phyloP scores from a whole-genome alignment of 345 rosid species.

The Trapa incisa region DNA sequence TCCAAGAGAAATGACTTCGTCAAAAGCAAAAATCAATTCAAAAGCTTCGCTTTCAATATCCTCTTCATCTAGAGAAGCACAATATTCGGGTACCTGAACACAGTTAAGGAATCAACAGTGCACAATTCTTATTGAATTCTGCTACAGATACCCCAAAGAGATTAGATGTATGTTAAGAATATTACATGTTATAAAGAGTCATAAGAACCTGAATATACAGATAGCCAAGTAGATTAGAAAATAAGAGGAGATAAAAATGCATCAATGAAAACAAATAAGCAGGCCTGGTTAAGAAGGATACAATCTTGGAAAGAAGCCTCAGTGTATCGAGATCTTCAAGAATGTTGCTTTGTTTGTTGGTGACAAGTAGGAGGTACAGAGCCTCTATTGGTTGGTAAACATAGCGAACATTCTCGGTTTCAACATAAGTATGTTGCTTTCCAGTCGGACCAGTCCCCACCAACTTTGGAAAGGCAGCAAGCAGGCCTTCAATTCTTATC shows the following conservation, averaged over 20 bases:
- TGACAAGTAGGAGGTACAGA: slow-evolving; percentile 78
- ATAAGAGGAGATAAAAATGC: not conserved
- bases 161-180: not conserved
- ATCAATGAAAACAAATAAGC: not conserved
- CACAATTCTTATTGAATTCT: not conserved
- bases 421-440: slow-evolving; percentile 92
- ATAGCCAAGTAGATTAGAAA: not conserved
- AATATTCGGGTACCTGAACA: slow-evolving; percentile 84
- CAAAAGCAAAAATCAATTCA: slow-evolving; percentile 91
- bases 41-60: slow-evolving; percentile 72
- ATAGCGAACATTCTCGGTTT: slow-evolving; percentile 96
- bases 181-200: not conserved
- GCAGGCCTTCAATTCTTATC: slow-evolving; percentile 91
- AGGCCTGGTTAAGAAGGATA: slow-evolving; percentile 24
- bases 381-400: slow-evolving; percentile 96
- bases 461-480: slow-evolving; percentile 99
- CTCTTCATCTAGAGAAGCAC: slow-evolving; percentile 79
- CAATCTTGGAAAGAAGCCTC: slow-evolving; percentile 90
- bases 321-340: slow-evolving; percentile 93
- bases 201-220: not conserved
- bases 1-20: slow-evolving; percentile 97
- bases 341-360: slow-evolving; percentile 96
- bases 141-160: not conserved
- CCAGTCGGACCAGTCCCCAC: slow-evolving; percentile 52
- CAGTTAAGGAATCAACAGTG: slow-evolving; percentile 30